Evolutionary conservation across 2,329 filamentous ascomycete genomes (phyloP).

Genomic region (Lizonia empirigonia): DNA sequence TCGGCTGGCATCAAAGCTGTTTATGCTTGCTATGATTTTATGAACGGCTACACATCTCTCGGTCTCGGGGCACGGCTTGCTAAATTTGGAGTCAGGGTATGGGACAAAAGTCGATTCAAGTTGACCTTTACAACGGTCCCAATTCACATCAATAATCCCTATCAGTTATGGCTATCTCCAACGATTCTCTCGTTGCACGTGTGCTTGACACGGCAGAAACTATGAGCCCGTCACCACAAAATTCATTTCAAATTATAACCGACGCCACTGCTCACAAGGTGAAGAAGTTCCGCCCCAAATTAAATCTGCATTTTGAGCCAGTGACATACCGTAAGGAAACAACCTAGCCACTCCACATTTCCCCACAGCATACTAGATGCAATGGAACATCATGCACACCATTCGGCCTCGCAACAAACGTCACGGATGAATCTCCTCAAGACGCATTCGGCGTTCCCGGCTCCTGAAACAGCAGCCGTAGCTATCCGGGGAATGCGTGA

Average conservation of each 20-base stretch:
- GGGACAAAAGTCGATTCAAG: slow-evolving; percentile 6
- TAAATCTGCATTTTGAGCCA: not conserved
- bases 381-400: not conserved
- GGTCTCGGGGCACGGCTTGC: not conserved
- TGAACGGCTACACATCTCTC: not conserved
- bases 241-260: not conserved
- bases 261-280: not conserved
- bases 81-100: not conserved
- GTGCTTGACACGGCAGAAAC: not conserved
- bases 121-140: not conserved
- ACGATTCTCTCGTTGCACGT: not conserved
- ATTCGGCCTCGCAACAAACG: slow-evolving; percentile 6
- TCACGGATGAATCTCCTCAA: not conserved
- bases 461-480: not conserved
- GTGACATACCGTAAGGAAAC: not conserved
- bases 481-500: not conserved
- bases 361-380: slow-evolving; percentile 5
- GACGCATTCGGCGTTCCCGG: not conserved
- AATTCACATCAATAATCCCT: slow-evolving; percentile 1
- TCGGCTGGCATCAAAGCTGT: not conserved
- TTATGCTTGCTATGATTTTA: not conserved
- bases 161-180: not conserved
- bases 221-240: not conserved
- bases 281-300: not conserved
- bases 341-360: slow-evolving; percentile 5